These are phyloP conservation scores for Ustulina deusta DNA, from an alignment of 2,329 filamentous ascomycete genomes.

Conservation along the genomic window DNA sequence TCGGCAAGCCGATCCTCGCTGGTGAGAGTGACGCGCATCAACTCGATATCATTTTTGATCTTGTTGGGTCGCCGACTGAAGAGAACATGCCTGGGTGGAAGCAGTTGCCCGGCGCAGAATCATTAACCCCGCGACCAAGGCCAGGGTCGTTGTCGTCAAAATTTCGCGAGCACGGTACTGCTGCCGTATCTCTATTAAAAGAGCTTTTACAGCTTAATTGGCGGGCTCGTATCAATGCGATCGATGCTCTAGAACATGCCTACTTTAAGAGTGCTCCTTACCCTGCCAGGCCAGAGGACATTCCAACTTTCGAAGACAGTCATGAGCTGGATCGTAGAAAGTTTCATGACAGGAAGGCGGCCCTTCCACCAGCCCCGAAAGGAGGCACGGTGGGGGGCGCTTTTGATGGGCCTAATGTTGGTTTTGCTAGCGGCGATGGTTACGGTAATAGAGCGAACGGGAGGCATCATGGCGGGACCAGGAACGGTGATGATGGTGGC, in stretches of 20 bases:
- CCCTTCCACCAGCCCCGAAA: slow-evolving; percentile 88
- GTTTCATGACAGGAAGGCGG: slow-evolving; percentile 86
- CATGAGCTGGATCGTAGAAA: slow-evolving; percentile 96
- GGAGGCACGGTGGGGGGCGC: slow-evolving; percentile 87
- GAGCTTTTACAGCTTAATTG: slow-evolving; percentile 91
- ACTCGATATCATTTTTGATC: slow-evolving; percentile 91
- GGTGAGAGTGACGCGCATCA: slow-evolving; percentile 92
- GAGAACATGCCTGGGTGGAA: slow-evolving; percentile 94
- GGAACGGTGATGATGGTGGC: slow-evolving; percentile 54
- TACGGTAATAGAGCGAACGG: slow-evolving; percentile 64
- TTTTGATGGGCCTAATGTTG: slow-evolving; percentile 61
- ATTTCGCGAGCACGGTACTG: slow-evolving; percentile 79
- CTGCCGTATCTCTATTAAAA: slow-evolving; percentile 81
- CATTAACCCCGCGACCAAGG: slow-evolving; percentile 71
- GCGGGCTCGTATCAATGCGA: slow-evolving; percentile 88
- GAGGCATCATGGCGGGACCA: slow-evolving; percentile 52
- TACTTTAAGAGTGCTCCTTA: slow-evolving; percentile 87
- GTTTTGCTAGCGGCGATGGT: slow-evolving; percentile 64
- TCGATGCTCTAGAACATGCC: slow-evolving; percentile 90
- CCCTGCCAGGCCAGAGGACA: slow-evolving; percentile 83
- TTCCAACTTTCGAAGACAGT: slow-evolving; percentile 93
- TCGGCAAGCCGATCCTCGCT: slow-evolving; percentile 89
- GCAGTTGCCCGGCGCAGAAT: slow-evolving; percentile 82
- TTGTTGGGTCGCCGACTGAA: slow-evolving; percentile 90
- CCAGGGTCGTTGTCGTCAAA: slow-evolving; percentile 75